phyloP scores from a whole-genome alignment of 1,139 yeast genomes.

The Hemisphaericaspora lyxosophila region DNA sequence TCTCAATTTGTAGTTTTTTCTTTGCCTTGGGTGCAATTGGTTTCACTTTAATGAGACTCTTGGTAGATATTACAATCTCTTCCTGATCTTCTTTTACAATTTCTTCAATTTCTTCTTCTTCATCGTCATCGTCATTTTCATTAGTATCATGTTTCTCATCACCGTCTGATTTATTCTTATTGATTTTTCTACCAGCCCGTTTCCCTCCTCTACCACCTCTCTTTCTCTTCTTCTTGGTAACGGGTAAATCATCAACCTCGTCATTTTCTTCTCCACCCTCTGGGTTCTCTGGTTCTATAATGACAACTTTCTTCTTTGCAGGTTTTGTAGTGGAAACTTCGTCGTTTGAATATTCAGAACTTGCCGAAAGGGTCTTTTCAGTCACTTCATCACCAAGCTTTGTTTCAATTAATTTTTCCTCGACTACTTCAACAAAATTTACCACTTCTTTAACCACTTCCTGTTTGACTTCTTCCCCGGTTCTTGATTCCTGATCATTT shows the following conservation, averaged over 20 bases:
- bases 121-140: constrained; percentile 12
- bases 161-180: constrained; percentile 28
- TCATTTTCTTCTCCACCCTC: constrained; percentile 11
- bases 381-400: constrained; percentile 14
- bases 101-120: constrained; percentile 11
- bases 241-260: constrained; percentile 10
- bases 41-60: constrained; percentile 28
- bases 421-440: constrained; percentile 7
- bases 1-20: constrained; percentile 45
- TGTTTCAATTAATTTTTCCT: constrained; percentile 12
- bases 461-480: constrained; percentile 6
- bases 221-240: constrained; percentile 55
- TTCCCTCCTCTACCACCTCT: constrained; percentile 87
- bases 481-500: constrained; percentile 5
- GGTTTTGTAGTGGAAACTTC: constrained; percentile 1
- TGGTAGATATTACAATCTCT: constrained; percentile 27
- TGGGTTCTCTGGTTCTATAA: constrained; percentile 25
- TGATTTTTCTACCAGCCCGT: constrained; percentile 49
- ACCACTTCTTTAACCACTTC: constrained; percentile 14
- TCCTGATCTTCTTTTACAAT: constrained; percentile 14
- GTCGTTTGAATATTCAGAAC: constrained; percentile 12
- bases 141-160: constrained; percentile 14
- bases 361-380: constrained; percentile 15
- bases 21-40: constrained; percentile 17
- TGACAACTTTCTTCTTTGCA: constrained; percentile 27